Evolutionary conservation across 2,329 filamentous ascomycete genomes (phyloP), one percentile per base, ranked within the genome.

Genomic region (Boeremia lycopersici): DNA sequence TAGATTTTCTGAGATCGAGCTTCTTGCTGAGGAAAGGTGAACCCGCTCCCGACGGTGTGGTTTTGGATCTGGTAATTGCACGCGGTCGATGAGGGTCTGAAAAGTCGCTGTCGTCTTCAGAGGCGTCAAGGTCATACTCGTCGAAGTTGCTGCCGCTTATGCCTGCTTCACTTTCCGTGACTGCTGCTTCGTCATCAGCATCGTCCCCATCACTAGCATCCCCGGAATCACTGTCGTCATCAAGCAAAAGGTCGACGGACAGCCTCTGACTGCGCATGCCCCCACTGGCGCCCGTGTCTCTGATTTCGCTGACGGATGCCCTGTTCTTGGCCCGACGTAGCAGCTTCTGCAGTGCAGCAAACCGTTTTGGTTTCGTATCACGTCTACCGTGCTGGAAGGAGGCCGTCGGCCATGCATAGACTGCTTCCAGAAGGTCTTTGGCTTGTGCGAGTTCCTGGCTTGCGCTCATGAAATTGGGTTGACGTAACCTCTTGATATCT

Each of bases 191-290:
- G n/a, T 72, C 68, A 39, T 70, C 65, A 11, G 57, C 60, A 28
- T 63, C 58, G 11, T 56, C 53, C n/a, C 36, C 59, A 43, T 67
- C 66, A 25, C 63, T 71, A 41, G 77, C 80, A 11, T 74, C 74
- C 33, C 80, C 75, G 11, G 55, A 48, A 12, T 38, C 36, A 25
- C 35, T 35, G 17, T 36, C 23, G 13, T 42, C 41, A 9, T 28
- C 33, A 28, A 28, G 36, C 4, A 90, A 78, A 10, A 89, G 82
- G 23, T 85, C 83, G 52, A 85, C 81, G 8, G 86, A 82, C 2
- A 96, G 76, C 50, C 86, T 85, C 60, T 92, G 89, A 3, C 90
- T 92, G 60, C 87, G 87, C 75, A 93, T 93, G 1, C 88, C 88
- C 57, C 91, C 80, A 61, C 80, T 89, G 19, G 90, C 81, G 3